phyloP scores from a whole-genome alignment of 495 filamentous ascomycete species.

The Xylaria bambusicola region DNA sequence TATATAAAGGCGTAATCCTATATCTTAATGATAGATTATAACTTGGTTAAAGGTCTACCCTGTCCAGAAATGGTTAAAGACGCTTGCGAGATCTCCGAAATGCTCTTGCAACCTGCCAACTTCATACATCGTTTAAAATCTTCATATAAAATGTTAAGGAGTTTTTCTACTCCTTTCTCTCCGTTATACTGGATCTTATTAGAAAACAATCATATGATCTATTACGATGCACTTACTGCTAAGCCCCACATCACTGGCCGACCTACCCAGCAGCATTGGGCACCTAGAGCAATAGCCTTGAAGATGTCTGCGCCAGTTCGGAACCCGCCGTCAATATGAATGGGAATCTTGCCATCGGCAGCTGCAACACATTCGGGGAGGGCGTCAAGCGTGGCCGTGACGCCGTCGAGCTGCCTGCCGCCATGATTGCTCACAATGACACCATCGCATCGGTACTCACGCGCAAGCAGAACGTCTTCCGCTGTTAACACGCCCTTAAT shows the following conservation, averaged over 20 bases:
- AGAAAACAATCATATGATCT: neutral
- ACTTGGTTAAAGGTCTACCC: constrained; percentile 15
- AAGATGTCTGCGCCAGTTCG: constrained; percentile 45
- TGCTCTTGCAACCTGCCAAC: neutral
- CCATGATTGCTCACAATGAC: constrained; percentile 49
- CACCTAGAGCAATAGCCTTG: constrained; percentile 51
- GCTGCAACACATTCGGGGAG: constrained; percentile 45
- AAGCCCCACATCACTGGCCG: constrained; percentile 46
- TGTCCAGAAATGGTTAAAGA: constrained; percentile 13
- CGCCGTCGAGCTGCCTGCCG: constrained; percentile 48
- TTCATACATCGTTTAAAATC: constrained; percentile 9
- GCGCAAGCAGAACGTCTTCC: constrained; percentile 39
- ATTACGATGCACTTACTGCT: constrained; percentile 31
- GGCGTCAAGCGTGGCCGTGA: constrained; percentile 47
- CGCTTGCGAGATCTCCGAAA: constrained; percentile 16
- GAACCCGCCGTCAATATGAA: constrained; percentile 40
- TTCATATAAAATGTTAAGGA: neutral
- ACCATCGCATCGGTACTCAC: constrained; percentile 37
- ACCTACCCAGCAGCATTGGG: constrained; percentile 40
- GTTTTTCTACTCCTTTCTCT: neutral
- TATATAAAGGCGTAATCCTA: too few species aligned
- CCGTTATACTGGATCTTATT: neutral
- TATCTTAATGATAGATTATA: too few species aligned
- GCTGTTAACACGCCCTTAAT: constrained; percentile 42
- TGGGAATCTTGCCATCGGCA: constrained; percentile 34